Percentiles rank a stretch among this genome's conserved stretches.
phyloP scores from a whole-genome alignment of 139 green algal species.

The Mychonastes homosphaera region DNA sequence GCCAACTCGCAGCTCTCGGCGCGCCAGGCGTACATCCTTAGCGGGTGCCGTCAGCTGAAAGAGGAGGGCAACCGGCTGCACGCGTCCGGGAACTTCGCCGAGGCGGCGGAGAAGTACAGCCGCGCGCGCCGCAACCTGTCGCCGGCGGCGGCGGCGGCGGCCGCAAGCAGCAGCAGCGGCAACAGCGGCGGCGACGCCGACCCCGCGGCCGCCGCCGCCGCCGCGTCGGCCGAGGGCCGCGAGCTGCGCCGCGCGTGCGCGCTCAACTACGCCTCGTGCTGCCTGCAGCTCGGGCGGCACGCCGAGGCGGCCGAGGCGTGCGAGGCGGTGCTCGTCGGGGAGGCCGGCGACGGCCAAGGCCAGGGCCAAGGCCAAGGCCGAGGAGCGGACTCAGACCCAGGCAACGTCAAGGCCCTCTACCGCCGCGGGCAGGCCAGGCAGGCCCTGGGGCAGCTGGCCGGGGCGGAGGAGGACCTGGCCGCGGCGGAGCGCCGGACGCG shows the following conservation, averaged over 20 bases:
- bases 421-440: conserved; percentile 39
- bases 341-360: neutral
- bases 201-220: neutral
- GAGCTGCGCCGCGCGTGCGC: conserved; percentile 32
- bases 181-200: no score
- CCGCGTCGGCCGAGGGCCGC: conserved; percentile 4
- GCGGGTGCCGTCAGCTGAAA: conserved; percentile 32
- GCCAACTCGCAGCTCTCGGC: conserved; percentile 23
- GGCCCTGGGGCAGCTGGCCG: conserved; percentile 9
- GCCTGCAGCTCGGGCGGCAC: conserved; percentile 39
- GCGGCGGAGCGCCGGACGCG: no score
- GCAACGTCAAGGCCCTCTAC: conserved; percentile 51
- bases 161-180: conserved; percentile 9
- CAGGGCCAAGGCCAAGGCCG: neutral
- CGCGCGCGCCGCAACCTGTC: conserved; percentile 35
- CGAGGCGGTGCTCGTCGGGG: conserved; percentile 33
- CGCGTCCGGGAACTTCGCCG: conserved; percentile 10
- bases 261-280: conserved; percentile 47
- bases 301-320: conserved; percentile 32
- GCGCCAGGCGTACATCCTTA: conserved; percentile 29
- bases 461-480: no score
- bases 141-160: neutral
- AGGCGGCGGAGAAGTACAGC: conserved; percentile 46
- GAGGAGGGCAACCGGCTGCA: conserved; percentile 45
- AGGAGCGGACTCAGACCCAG: conserved; percentile 11